Conservation (phyloP, 305 asterid species). For the Plantago coronopus region DNA sequence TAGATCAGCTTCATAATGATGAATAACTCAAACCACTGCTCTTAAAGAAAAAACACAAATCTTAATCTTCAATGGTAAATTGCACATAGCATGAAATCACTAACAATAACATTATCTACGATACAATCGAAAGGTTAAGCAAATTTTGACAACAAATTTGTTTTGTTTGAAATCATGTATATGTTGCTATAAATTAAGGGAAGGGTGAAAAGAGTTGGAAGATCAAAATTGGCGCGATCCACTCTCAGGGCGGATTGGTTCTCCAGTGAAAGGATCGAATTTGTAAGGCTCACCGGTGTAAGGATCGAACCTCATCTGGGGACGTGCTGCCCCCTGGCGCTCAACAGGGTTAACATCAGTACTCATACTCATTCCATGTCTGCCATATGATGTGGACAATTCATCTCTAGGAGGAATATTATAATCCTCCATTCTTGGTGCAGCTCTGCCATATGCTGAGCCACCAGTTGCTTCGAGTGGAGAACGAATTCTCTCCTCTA, state of each 20-base stretch:
- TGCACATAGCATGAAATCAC: too few species aligned
- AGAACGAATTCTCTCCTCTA: slow-evolving; percentile 13
- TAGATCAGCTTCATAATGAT: too few species aligned
- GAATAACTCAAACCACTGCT: too few species aligned
- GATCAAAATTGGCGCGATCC: slow-evolving; percentile 28
- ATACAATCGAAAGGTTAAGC: background rate
- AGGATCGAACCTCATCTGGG: slow-evolving; percentile 80
- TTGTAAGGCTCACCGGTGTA: slow-evolving; percentile 86
- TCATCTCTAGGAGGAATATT: slow-evolving; percentile 30
- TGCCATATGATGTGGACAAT: slow-evolving; percentile 36
- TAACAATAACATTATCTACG: background rate
- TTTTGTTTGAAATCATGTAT: background rate
- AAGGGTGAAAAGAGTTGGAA: background rate
- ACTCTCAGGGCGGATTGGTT: slow-evolving; percentile 55
- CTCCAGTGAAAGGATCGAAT: slow-evolving; percentile 93
- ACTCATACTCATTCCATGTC: slow-evolving; percentile 26
- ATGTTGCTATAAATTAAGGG: background rate
- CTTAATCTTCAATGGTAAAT: too few species aligned
- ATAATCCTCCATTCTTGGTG: slow-evolving; percentile 25
- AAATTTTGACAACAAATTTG: background rate
- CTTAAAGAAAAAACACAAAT: too few species aligned
- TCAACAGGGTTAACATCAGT: slow-evolving; percentile 22
- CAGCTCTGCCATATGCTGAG: slow-evolving; percentile 33
- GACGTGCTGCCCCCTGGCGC: slow-evolving; percentile 37
- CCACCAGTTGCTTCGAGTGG: slow-evolving; percentile 22